These are phyloP conservation scores for Tremella mesenterica DNA, from an alignment of 768 basidiomycete species.

Conservation along the genomic window DNA sequence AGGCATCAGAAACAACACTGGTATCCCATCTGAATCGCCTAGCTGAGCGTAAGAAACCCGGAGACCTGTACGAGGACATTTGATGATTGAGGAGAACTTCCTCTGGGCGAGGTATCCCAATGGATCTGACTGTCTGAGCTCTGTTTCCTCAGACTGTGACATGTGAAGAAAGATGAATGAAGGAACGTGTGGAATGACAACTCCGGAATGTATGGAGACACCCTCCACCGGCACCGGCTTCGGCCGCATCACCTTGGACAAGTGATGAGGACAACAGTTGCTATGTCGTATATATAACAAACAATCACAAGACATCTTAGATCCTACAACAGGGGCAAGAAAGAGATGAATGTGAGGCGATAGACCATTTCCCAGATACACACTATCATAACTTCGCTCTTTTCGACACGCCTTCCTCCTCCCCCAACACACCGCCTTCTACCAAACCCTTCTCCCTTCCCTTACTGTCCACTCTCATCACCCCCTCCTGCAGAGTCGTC, in stretches of 20 bases:
- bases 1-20: constrained; percentile 28
- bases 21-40: constrained; percentile 32
- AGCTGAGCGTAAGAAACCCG: constrained; percentile 31
- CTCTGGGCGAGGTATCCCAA: constrained; percentile 16
- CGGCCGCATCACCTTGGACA: no score
- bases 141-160: background rate
- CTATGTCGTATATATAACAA: no score
- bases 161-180: background rate
- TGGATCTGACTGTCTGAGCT: constrained; percentile 21
- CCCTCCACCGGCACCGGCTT: no score
- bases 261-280: no score
- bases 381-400: constrained; percentile 16
- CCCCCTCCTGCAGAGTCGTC: constrained; percentile 43
- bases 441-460: constrained; percentile 62
- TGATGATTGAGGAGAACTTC: constrained; percentile 25
- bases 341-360: background rate
- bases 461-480: constrained; percentile 51
- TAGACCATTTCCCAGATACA: background rate
- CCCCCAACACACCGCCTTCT: constrained; percentile 55
- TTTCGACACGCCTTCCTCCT: background rate
- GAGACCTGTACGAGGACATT: constrained; percentile 29
- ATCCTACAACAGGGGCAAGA: no score
- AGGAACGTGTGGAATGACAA: no score
- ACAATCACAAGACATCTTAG: no score
- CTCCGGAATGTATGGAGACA: no score